Evolutionary conservation across 176 grass and related monocot species (phyloP).

Genomic region (Bonia amplexicaulis): DNA sequence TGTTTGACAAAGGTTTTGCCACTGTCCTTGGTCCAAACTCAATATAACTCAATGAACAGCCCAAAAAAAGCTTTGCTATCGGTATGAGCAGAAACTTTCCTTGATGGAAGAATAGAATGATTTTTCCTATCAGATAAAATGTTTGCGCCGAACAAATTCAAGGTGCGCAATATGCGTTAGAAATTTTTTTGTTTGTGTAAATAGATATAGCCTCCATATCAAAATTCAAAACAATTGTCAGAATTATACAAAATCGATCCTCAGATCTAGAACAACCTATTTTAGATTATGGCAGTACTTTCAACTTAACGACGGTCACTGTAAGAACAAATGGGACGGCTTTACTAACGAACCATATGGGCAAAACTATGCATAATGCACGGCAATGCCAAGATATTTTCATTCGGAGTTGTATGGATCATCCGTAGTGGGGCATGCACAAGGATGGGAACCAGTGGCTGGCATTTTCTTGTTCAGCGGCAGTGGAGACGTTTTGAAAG

Average conservation of each 20-base stretch:
- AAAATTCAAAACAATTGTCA: not conserved
- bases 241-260: not conserved
- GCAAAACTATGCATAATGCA: not conserved
- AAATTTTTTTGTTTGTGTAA: not conserved
- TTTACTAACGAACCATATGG: not conserved
- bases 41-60: not conserved
- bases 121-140: not conserved
- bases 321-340: not conserved
- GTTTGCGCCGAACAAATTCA: not conserved
- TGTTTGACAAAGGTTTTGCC: not conserved
- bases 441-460: constrained; percentile 24
- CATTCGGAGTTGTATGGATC: constrained; percentile 20
- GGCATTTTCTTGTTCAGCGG: constrained; percentile 25
- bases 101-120: not conserved
- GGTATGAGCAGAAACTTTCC: not conserved
- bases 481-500: constrained; percentile 23
- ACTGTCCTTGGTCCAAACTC: not conserved
- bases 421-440: constrained; percentile 45
- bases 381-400: constrained; percentile 14
- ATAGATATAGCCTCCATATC: not conserved
- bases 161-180: not conserved
- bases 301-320: not conserved
- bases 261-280: not conserved
- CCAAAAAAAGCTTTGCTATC: not conserved
- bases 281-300: not conserved